Base-by-base conservation (phyloP, 345 rosid species). In the Acer saccharum region DNA sequence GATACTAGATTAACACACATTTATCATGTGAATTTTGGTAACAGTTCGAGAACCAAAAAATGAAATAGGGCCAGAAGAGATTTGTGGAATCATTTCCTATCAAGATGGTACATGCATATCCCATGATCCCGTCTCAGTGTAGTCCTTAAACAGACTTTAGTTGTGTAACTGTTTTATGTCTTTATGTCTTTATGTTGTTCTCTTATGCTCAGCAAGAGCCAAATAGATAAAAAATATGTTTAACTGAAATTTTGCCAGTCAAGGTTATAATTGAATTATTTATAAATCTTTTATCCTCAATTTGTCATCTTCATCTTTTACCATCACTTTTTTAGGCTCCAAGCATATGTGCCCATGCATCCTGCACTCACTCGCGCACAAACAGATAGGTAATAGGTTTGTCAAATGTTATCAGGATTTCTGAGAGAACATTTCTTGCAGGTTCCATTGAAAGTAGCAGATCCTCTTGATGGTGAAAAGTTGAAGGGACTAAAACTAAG, bases 361-460 rank as follows among this genome's bases (percentile, higher is more conserved):
- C 62, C 6, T 17, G 10, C 50, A 29, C 20, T 3, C 18, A 21
- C 41, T 13, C 60, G 55, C 16, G 55, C n/a, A 6, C 10, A 8
- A 41, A n/a, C 52, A 68, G 48, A 71, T 1, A 29, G 32, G 32
- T 29, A 29, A 75, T 29, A 58, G 71, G 55, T 20, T 32, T 16
- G 6, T 13, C 67, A 61, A 52, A 64, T 71, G 35, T 66, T 35
- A 14, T 14, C 57, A 35, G 58, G 41, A 27, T 64, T 76, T 16
- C 66, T 80, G 41, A 77, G 75, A 43, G 44, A 35, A 71, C 50
- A 78, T 58, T 76, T 70, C 41, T n/a, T 84, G 80, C 88, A 93
- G 97, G 92, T 87, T 74, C 92, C 94, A 57, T 81, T 94, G 73
- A 77, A 86, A 82, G 89, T 90, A 72, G 90, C 89, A 32, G 83